phyloP scores from a whole-genome alignment of 352 stramenopile genomes.

The Pythium pyrilobum region DNA sequence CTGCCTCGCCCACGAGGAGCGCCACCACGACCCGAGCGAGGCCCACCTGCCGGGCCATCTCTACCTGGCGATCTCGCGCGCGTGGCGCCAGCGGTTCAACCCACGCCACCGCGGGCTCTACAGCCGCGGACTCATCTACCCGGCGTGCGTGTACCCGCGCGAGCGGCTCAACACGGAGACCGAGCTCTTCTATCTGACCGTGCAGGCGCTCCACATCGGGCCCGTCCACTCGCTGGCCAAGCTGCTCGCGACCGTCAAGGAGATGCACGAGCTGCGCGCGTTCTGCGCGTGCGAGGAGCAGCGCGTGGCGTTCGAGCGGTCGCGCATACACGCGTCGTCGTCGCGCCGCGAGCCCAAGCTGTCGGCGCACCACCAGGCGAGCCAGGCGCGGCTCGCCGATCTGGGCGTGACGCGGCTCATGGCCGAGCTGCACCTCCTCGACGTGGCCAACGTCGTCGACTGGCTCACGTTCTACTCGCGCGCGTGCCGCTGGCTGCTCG shows the following conservation, averaged over 20 bases:
- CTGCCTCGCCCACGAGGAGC: conserved; percentile 52
- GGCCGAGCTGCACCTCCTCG: conserved; percentile 54
- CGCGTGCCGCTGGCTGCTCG: conserved; percentile 52
- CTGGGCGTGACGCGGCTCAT: conserved; percentile 40
- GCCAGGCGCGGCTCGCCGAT: conserved; percentile 46
- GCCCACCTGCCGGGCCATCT: conserved; percentile 59
- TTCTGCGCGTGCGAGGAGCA: conserved; percentile 67
- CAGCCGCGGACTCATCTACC: conserved; percentile 40
- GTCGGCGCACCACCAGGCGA: conserved; percentile 55
- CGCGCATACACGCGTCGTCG: not conserved
- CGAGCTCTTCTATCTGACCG: conserved; percentile 58
- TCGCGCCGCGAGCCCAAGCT: conserved; percentile 20
- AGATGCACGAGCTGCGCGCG: conserved; percentile 53
- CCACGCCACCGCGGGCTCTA: conserved; percentile 21
- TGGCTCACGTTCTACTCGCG: conserved; percentile 57
- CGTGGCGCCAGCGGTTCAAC: conserved; percentile 36
- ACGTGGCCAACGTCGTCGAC: conserved; percentile 39
- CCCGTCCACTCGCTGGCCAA: conserved; percentile 52
- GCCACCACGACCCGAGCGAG: conserved; percentile 33
- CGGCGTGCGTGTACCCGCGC: conserved; percentile 51
- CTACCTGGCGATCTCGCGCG: conserved; percentile 51
- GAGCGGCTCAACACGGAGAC: conserved; percentile 42
- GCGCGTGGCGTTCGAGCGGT: conserved; percentile 31
- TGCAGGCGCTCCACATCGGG: conserved; percentile 62
- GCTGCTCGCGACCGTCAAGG: conserved; percentile 43